phyloP scores from a whole-genome alignment of 805 yeast genomes.

The Spathaspora gorwiae region DNA sequence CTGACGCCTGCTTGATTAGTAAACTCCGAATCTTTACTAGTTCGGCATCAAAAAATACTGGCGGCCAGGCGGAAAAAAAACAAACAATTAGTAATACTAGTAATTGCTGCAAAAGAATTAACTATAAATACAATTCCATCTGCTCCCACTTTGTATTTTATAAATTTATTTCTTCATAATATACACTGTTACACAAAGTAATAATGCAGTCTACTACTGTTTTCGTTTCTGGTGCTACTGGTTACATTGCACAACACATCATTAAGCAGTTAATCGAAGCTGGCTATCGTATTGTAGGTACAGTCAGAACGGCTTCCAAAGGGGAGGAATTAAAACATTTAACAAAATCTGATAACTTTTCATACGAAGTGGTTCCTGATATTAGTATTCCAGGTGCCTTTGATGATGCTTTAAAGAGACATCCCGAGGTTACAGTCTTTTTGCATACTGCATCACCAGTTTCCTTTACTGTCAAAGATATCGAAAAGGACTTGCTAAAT shows the following conservation, averaged over 20 bases:
- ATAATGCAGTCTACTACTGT: constrained; percentile 16
- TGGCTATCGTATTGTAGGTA: constrained; percentile 46
- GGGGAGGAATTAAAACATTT: constrained; percentile 31
- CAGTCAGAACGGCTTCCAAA: constrained; percentile 44
- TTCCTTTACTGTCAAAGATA: constrained; percentile 34
- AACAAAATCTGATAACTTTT: constrained; percentile 11
- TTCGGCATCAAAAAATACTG: too few species aligned
- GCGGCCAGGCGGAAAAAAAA: too few species aligned
- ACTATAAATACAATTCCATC: too few species aligned
- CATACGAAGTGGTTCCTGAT: constrained; percentile 29
- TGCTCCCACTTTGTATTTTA: too few species aligned
- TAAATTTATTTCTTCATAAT: too few species aligned
- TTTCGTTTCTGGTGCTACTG: constrained; percentile 51
- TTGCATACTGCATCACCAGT: constrained; percentile 46
- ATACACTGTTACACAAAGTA: too few species aligned
- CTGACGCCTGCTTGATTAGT: too few species aligned
- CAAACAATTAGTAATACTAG: too few species aligned
- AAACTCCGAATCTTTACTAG: too few species aligned
- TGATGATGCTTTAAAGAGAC: constrained; percentile 39
- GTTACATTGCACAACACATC: constrained; percentile 52
- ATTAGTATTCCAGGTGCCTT: constrained; percentile 39
- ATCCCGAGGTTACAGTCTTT: constrained; percentile 39
- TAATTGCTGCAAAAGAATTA: too few species aligned
- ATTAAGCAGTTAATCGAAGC: constrained; percentile 34
- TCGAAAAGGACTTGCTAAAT: constrained; percentile 44